Evolutionary conservation across 177 flowering plant species (phyloP), one percentile per base, ranked within the genome.

Genomic region (Vitis hybrid): DNA sequence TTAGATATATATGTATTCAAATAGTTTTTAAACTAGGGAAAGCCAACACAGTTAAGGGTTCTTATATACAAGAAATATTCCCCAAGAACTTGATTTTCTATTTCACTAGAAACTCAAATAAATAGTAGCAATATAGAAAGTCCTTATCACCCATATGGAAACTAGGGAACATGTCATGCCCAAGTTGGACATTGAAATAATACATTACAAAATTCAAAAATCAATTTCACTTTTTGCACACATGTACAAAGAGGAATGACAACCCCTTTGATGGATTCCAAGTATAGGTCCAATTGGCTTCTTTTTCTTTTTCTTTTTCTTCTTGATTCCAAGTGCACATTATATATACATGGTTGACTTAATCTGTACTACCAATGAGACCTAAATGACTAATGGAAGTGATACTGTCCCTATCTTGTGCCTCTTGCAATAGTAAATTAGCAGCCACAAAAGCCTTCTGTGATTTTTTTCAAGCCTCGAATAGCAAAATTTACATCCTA

Each of bases 391-490:
- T 75, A 71, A 86, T 81, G 51, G 85, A 77, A 69, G 75, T 18
- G 19, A 86, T 78, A 50, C 65, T 79, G 55, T 86, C 85, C 15
- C 54, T 75, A 65, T 77, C 65, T 17, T 68, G 77, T 46, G 80
- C 71, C 58, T 82, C 83, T 73, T 72, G 79, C 30, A 71, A 24
- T 55, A 55, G 68, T 52, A 52, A 68, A 69, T 70, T 83, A 66
- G 90, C 91, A 70, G 81, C 86, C 56, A 80, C 78, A 76, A 86
- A 86, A 65, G 91, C 88, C 76, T 55, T 71, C 61, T 72, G 83
- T 13, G 87, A 83, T 75, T 83, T 93, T 67, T 78, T 82, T 49
- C 85, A 75, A 50, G 94, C 94, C 54, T 91, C 97, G 90, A 0
- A 93, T 88, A 40, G 95, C 98, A 77, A 62, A 79, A 74, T 71